A percentile compares a stretch with the other conserved stretches of the same genome.
phyloP scores from a whole-genome alignment of 192 early-diverging fungal species.

The Backusella westeae region DNA sequence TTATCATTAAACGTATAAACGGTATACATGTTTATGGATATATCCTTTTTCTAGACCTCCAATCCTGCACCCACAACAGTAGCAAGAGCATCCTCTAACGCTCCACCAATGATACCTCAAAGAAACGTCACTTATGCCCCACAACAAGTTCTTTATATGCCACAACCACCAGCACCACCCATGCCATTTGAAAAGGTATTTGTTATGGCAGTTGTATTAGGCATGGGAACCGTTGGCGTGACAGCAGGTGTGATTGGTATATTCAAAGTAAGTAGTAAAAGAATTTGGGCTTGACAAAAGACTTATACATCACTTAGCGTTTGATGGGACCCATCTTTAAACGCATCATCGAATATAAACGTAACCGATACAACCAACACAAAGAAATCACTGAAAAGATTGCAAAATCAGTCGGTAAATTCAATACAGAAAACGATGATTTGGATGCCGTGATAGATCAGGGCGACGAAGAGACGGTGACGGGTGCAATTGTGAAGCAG shows the following conservation, averaged over 20 bases:
- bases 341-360: slow-evolving; percentile 13
- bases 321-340: slow-evolving; percentile 21
- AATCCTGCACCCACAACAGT: not conserved
- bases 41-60: not conserved
- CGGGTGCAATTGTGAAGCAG: slow-evolving; percentile 3
- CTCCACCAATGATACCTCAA: slow-evolving; percentile 20
- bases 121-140: not conserved
- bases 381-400: not conserved
- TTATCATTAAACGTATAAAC: not conserved
- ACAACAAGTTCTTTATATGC: slow-evolving; percentile 27
- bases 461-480: not conserved
- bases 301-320: not conserved
- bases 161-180: slow-evolving; percentile 16
- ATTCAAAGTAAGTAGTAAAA: slow-evolving; percentile 25
- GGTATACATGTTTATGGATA: not conserved
- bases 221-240: slow-evolving; percentile 22
- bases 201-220: slow-evolving; percentile 25
- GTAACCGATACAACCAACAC: slow-evolving; percentile 14
- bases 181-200: slow-evolving; percentile 24
- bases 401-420: not conserved
- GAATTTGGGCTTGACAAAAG: not conserved
- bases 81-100: not conserved
- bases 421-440: not conserved
- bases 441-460: slow-evolving; percentile 14
- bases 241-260: slow-evolving; percentile 30